phyloP scores from a whole-genome alignment of 2,329 filamentous ascomycete genomes.

The Leptographium radiaticola region DNA sequence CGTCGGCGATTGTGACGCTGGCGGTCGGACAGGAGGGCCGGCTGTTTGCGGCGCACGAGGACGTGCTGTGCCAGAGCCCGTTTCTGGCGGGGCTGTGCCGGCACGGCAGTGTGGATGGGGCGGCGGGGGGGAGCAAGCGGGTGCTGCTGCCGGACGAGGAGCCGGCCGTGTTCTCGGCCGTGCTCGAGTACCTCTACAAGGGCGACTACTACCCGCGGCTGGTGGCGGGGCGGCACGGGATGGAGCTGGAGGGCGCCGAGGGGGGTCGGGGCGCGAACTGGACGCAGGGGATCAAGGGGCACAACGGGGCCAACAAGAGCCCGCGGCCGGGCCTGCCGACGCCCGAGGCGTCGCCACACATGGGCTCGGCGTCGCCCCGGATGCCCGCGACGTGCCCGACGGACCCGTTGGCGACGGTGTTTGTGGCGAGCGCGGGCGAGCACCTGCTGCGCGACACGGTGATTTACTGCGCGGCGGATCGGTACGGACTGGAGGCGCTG shows the following conservation, averaged over 20 bases:
- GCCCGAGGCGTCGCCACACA: conserved; percentile 37
- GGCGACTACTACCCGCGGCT: conserved; percentile 89
- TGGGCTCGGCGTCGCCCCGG: not conserved
- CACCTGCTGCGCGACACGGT: conserved; percentile 82
- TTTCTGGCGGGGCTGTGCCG: conserved; percentile 66
- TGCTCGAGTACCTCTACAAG: conserved; percentile 96
- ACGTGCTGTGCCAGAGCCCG: conserved; percentile 74
- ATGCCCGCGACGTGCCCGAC: conserved; percentile 26
- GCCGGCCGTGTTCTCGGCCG: conserved; percentile 82
- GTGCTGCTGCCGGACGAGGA: conserved; percentile 64
- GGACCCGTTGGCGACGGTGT: conserved; percentile 70
- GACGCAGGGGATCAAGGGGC: too few relatives aligned
- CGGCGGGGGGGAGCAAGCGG: conserved; percentile 39
- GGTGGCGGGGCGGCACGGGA: conserved; percentile 71
- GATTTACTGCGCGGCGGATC: conserved; percentile 85
- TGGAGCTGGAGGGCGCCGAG: conserved; percentile 60
- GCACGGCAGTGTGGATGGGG: conserved; percentile 8
- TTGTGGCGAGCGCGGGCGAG: conserved; percentile 59
- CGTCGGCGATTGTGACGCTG: conserved; percentile 72
- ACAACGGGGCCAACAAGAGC: too few relatives aligned
- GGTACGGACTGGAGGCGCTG: conserved; percentile 83
- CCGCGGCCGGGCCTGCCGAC: conserved; percentile 17
- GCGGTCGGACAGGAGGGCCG: conserved; percentile 74
- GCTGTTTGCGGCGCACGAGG: conserved; percentile 89
- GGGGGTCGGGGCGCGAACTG: conserved; percentile 18